Percentiles rank a stretch among this genome's conserved stretches.
Evolutionary conservation across 192 early-diverging fungal species (phyloP).

Genomic region (Jimgerdemannia lactiflua): DNA sequence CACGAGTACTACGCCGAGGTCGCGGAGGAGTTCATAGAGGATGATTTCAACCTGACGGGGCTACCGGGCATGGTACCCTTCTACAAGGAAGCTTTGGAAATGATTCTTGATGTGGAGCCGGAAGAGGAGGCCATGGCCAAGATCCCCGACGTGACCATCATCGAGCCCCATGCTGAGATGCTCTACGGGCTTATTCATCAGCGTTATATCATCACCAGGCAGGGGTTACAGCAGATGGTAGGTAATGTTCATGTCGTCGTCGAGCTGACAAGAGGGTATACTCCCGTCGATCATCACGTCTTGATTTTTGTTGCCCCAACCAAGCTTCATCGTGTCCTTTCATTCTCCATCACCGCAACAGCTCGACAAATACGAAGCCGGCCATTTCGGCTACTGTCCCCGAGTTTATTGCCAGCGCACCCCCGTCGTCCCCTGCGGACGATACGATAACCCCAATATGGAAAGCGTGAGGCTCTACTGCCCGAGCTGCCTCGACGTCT

Average conservation of each 20-base stretch:
- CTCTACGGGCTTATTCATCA: conserved; percentile 95
- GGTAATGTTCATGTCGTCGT: conserved; percentile 41
- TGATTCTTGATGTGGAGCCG: conserved; percentile 89
- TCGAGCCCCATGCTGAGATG: conserved; percentile 85
- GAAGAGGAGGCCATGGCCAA: conserved; percentile 50
- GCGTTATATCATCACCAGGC: conserved; percentile 86
- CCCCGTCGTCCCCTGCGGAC: conserved; percentile 67
- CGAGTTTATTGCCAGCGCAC: conserved; percentile 63
- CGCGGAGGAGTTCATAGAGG: conserved; percentile 81
- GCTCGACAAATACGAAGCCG: conserved; percentile 71
- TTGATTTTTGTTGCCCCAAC: not conserved
- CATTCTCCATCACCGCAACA: conserved; percentile 9
- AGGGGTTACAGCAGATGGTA: conserved; percentile 84
- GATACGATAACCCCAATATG: conserved; percentile 62
- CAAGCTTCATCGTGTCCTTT: not conserved
- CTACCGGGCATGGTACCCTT: conserved; percentile 75
- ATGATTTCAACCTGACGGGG: conserved; percentile 98
- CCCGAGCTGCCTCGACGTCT: conserved; percentile 79
- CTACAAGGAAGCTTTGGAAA: conserved; percentile 91
- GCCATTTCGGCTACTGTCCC: conserved; percentile 77
- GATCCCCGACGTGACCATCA: conserved; percentile 66
- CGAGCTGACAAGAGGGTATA: conserved; percentile 39
- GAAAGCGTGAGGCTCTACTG: conserved; percentile 76
- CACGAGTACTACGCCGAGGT: conserved; percentile 81
- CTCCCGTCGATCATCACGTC: not conserved